Conservation (phyloP, 1,139 yeast genomes). For the Nakaseomyces glabratus region DNA sequence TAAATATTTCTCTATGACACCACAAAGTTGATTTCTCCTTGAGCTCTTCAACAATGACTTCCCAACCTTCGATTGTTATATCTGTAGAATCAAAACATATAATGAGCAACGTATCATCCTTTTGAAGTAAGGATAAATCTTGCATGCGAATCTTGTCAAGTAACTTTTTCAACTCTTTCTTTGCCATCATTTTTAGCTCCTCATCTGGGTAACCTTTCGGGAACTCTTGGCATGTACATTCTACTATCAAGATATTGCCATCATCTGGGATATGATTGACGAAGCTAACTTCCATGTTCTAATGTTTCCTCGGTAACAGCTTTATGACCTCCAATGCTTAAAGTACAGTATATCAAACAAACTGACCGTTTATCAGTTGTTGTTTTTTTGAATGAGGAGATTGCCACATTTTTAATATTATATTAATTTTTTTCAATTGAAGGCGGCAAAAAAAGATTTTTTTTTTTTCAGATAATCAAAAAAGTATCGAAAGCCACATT, state of each 20-base stretch:
- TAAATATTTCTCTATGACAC: background rate
- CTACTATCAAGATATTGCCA: constrained; percentile 1
- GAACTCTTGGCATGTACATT: background rate
- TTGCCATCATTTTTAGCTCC: background rate
- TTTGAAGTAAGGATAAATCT: background rate
- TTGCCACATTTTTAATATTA: too few species aligned
- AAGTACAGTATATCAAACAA: too few species aligned
- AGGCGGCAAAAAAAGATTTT: too few species aligned
- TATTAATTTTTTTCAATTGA: too few species aligned
- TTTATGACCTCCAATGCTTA: too few species aligned
- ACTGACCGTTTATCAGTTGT: too few species aligned
- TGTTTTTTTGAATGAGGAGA: too few species aligned
- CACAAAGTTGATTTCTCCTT: background rate
- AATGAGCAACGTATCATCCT: background rate
- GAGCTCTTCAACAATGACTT: background rate
- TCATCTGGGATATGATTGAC: too few species aligned
- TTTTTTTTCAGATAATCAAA: too few species aligned
- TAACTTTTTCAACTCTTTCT: background rate
- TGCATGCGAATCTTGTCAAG: background rate
- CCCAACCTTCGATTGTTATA: background rate
- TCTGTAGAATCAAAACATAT: background rate
- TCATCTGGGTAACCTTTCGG: constrained; percentile 3
- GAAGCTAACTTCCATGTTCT: too few species aligned
- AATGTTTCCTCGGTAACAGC: too few species aligned
- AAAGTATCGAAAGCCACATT: too few species aligned